phyloP scores from a whole-genome alignment of 176 grass and related monocot species.

The Tuctoria greenei region DNA sequence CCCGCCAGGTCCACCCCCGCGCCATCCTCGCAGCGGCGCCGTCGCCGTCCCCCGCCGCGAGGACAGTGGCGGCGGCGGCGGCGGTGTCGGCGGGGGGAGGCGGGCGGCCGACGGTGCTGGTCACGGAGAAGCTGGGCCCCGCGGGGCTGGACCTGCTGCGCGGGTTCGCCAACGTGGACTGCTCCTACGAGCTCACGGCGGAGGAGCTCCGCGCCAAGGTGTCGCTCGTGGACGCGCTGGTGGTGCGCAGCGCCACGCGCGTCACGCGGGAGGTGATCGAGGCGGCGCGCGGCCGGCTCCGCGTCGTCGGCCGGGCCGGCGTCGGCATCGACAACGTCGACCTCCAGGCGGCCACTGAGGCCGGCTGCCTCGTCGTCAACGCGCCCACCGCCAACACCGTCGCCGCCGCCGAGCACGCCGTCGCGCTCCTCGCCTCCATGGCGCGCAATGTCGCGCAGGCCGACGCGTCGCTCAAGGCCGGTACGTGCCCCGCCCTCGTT shows the following conservation, averaged over 20 bases:
- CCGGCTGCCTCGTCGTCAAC: slow-evolving; percentile 82
- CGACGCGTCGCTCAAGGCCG: slow-evolving; percentile 71
- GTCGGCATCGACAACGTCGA: slow-evolving; percentile 95
- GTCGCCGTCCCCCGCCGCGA: not conserved
- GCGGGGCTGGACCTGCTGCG: slow-evolving; percentile 56
- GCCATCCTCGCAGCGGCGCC: not conserved
- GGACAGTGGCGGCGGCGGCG: not conserved
- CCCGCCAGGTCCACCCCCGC: slow-evolving; percentile 9
- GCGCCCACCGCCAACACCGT: slow-evolving; percentile 79
- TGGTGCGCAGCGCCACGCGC: slow-evolving; percentile 68
- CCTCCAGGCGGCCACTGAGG: slow-evolving; percentile 87
- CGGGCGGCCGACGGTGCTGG: slow-evolving; percentile 59
- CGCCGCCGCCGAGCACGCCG: slow-evolving; percentile 76
- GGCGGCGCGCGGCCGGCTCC: slow-evolving; percentile 63
- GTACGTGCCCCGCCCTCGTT: slow-evolving; percentile 33
- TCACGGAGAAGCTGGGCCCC: slow-evolving; percentile 65
- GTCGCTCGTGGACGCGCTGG: slow-evolving; percentile 69
- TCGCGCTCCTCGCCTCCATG: slow-evolving; percentile 82
- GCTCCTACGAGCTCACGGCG: slow-evolving; percentile 68
- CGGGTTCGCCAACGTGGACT: slow-evolving; percentile 72
- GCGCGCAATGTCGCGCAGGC: slow-evolving; percentile 74
- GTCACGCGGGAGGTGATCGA: slow-evolving; percentile 86
- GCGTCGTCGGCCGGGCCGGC: slow-evolving; percentile 67
- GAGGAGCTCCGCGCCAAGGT: slow-evolving; percentile 87
- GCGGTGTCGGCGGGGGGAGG: not conserved